Percentiles rank a stretch among this genome's conserved stretches.
Conservation (phyloP, 1,139 yeast genomes). For the Wickerhamomyces sp. region DNA sequence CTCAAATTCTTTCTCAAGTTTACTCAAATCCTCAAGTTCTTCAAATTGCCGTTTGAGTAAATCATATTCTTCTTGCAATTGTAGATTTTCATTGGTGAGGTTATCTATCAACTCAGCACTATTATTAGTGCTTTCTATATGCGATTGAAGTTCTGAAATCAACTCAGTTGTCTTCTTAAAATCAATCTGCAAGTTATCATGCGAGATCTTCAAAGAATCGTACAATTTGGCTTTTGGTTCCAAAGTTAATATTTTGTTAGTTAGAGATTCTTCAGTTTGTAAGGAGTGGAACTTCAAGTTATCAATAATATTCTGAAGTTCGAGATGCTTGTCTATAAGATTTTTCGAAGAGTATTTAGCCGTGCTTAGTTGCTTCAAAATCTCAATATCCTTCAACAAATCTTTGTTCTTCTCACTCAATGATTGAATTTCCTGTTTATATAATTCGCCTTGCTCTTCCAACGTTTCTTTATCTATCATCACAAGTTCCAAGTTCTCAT, state of each 20-base stretch:
- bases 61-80: slow-evolving; percentile 36
- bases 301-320: slow-evolving; percentile 31
- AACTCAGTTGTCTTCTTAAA: slow-evolving; percentile 27
- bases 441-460: slow-evolving; percentile 35
- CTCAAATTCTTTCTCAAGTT: slow-evolving; percentile 61
- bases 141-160: slow-evolving; percentile 41
- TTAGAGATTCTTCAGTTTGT: slow-evolving; percentile 26
- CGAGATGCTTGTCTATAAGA: neutral
- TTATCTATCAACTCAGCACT: slow-evolving; percentile 50
- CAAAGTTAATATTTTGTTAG: slow-evolving; percentile 27
- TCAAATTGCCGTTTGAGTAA: slow-evolving; percentile 39
- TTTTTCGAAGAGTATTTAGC: too few relatives aligned
- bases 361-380: too few relatives aligned
- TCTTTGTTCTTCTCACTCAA: slow-evolving; percentile 32
- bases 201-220: slow-evolving; percentile 9
- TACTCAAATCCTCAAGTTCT: slow-evolving; percentile 58
- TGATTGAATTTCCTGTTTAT: slow-evolving; percentile 36
- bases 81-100: slow-evolving; percentile 51
- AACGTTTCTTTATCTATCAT: slow-evolving; percentile 53
- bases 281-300: slow-evolving; percentile 28
- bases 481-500: slow-evolving; percentile 48
- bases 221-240: slow-evolving; percentile 16
- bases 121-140: slow-evolving; percentile 37
- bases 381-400: slow-evolving; percentile 33
- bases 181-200: slow-evolving; percentile 16